Percentiles rank a stretch among this genome's conserved stretches.
Evolutionary conservation across 2,329 filamentous ascomycete genomes (phyloP).

Genomic region (Fusarium sambucinum): DNA sequence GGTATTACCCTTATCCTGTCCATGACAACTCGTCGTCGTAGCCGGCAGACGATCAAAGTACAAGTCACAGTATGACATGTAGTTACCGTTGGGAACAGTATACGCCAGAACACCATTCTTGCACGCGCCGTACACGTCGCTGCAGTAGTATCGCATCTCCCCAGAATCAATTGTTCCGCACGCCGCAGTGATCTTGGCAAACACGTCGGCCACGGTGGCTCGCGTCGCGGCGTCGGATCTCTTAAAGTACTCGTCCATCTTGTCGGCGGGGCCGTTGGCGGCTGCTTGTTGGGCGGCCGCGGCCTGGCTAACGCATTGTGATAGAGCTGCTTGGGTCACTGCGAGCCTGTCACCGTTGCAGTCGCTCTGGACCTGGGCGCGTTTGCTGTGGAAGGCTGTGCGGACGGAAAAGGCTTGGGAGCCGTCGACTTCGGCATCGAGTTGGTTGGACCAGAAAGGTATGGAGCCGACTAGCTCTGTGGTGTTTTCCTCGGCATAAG

Average conservation of each 20-base stretch:
- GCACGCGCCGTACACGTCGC: conserved; percentile 68
- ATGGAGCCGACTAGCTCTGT: conserved; percentile 67
- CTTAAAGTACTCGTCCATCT: conserved; percentile 74
- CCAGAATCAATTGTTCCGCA: conserved; percentile 64
- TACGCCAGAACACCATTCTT: conserved; percentile 67
- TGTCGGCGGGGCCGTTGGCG: conserved; percentile 60
- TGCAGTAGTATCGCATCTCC: conserved; percentile 68
- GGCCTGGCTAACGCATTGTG: conserved; percentile 67
- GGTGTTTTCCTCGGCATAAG: conserved; percentile 64
- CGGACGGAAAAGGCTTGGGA: conserved; percentile 63
- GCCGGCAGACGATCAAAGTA: conserved; percentile 68
- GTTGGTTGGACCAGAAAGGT: conserved; percentile 68
- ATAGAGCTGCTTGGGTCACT: conserved; percentile 63
- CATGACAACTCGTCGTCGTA: conserved; percentile 66
- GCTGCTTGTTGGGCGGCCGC: conserved; percentile 64
- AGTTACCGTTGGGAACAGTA: conserved; percentile 65
- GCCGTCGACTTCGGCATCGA: conserved; percentile 69
- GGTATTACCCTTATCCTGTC: conserved; percentile 74
- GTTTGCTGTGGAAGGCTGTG: conserved; percentile 63
- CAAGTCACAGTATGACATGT: conserved; percentile 72
- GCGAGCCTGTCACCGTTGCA: conserved; percentile 63
- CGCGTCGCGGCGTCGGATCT: conserved; percentile 60
- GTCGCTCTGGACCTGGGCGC: conserved; percentile 64
- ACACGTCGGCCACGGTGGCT: conserved; percentile 64
- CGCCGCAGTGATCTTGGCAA: conserved; percentile 64